phyloP scores from a whole-genome alignment of 192 early-diverging fungal genomes.

The Backusella parvicylindrica region DNA sequence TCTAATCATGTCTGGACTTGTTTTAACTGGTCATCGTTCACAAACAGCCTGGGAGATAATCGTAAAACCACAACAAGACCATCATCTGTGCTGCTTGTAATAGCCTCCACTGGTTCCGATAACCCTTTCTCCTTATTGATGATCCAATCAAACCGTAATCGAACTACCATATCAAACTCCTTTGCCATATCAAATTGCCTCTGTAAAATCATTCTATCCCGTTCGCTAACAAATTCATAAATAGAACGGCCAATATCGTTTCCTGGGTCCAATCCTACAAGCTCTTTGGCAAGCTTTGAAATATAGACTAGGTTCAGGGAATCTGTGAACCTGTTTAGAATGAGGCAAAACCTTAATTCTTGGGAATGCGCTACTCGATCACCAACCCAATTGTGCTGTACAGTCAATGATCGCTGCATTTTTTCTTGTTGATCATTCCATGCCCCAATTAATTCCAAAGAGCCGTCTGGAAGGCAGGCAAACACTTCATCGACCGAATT shows the following conservation, averaged over 20 bases:
- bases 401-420: background rate
- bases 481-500: conserved; percentile 13
- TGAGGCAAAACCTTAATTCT: conserved; percentile 19
- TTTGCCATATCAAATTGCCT: conserved; percentile 11
- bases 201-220: background rate
- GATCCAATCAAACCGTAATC: conserved; percentile 25
- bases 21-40: background rate
- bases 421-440: conserved; percentile 1
- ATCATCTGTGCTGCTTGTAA: conserved; percentile 14
- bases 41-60: background rate
- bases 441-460: background rate
- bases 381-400: background rate
- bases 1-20: background rate
- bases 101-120: conserved; percentile 11
- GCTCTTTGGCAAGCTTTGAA: background rate
- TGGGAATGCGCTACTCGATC: background rate
- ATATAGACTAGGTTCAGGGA: background rate
- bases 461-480: background rate
- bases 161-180: background rate
- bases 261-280: background rate
- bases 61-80: conserved; percentile 22
- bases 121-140: background rate
- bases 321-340: conserved; percentile 19
- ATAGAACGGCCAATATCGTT: background rate
- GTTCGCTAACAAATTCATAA: conserved; percentile 1